Conservation (phyloP, 2,329 filamentous ascomycete species). For the Aspergillus ochraceus region DNA sequence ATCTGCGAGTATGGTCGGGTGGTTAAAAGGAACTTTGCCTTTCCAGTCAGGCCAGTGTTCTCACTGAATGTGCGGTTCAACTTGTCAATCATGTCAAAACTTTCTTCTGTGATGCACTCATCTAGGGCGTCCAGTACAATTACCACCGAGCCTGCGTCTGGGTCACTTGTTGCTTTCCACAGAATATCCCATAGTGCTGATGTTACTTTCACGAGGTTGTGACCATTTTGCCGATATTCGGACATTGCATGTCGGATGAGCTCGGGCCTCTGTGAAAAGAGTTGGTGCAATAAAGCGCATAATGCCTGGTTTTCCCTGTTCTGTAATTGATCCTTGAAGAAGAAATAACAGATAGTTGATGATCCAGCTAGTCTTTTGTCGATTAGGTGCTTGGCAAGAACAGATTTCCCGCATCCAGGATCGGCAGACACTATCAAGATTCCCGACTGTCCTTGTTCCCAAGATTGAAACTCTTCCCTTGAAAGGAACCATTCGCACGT, state of each 20-base stretch:
- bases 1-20: constrained; percentile 37
- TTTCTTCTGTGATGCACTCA: constrained; percentile 33
- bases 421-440: constrained; percentile 5
- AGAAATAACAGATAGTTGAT: constrained; percentile 43
- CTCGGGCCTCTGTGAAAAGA: constrained; percentile 32
- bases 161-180: constrained; percentile 23
- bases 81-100: constrained; percentile 18
- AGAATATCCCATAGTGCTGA: constrained; percentile 38
- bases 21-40: constrained; percentile 38
- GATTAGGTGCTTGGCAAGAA: constrained; percentile 9
- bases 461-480: background rate
- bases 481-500: background rate
- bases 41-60: background rate
- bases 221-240: constrained; percentile 25
- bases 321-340: constrained; percentile 45
- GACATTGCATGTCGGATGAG: constrained; percentile 36
- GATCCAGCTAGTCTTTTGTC: constrained; percentile 5
- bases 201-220: constrained; percentile 21
- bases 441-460: background rate
- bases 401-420: constrained; percentile 14
- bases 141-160: constrained; percentile 29
- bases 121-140: constrained; percentile 45
- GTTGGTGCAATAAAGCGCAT: constrained; percentile 44
- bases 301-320: constrained; percentile 36
- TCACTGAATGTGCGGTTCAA: constrained; percentile 3